Conservation (phyloP, 2,329 filamentous ascomycete genomes). For the Mycocentrospora acerina region DNA sequence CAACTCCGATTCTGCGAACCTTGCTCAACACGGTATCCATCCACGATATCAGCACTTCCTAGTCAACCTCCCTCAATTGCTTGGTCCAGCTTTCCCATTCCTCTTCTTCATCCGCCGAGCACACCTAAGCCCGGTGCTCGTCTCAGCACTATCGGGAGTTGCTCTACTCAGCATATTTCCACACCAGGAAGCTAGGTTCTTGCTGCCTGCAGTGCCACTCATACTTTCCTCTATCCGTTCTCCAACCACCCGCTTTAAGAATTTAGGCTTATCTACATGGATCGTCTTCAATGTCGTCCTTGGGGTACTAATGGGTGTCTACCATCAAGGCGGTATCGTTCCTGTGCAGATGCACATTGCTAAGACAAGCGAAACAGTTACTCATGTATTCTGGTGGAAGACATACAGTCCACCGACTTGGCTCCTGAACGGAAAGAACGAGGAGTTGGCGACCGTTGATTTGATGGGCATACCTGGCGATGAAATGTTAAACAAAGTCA, state of each 20-base stretch:
- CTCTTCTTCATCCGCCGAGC: conserved; percentile 53
- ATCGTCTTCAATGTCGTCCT: conserved; percentile 68
- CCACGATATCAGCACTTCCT: conserved; percentile 55
- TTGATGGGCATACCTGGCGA: conserved; percentile 71
- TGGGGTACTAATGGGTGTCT: conserved; percentile 74
- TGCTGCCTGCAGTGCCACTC: conserved; percentile 74
- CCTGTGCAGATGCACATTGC: conserved; percentile 75
- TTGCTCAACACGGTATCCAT: conserved; percentile 56
- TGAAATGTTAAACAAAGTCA: conserved; percentile 60
- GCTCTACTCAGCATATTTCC: conserved; percentile 71
- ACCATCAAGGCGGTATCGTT: conserved; percentile 78
- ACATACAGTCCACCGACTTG: conserved; percentile 81
- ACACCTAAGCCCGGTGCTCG: conserved; percentile 59
- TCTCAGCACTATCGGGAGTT: conserved; percentile 73
- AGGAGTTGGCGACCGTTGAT: conserved; percentile 69
- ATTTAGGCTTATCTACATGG: conserved; percentile 61
- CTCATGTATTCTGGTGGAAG: conserved; percentile 79
- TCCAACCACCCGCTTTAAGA: conserved; percentile 56
- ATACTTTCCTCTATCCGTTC: conserved; percentile 72
- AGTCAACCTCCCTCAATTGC: conserved; percentile 54
- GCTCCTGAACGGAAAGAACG: conserved; percentile 75
- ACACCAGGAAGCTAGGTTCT: conserved; percentile 78
- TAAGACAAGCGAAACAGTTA: conserved; percentile 64
- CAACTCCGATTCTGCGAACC: conserved; percentile 51
- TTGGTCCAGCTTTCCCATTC: conserved; percentile 54